Conservation (phyloP, 441 rosid species). For the Rhodomyrtus psidioides region DNA sequence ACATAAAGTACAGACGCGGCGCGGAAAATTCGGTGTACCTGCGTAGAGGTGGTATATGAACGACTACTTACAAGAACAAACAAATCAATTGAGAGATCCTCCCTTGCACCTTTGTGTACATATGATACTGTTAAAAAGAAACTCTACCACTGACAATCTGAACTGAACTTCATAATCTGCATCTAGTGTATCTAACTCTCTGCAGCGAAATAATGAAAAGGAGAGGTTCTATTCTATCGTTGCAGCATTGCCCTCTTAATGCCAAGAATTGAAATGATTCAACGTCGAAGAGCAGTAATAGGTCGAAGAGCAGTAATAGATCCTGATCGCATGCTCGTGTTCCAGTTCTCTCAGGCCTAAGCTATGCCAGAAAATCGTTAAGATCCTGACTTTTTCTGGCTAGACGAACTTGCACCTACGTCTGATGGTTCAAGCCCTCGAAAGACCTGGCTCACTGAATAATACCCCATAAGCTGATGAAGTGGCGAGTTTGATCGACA, state of each 20-base stretch:
- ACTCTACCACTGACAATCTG: background rate
- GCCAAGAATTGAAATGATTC: background rate
- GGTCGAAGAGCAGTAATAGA: background rate
- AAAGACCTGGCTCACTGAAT: constrained; percentile 12
- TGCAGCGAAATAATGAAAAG: background rate
- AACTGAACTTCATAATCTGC: background rate
- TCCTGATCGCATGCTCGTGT: background rate
- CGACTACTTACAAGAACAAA: background rate
- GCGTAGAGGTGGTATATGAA: background rate
- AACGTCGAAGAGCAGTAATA: background rate
- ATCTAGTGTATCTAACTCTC: background rate
- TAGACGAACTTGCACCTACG: background rate
- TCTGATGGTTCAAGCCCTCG: background rate
- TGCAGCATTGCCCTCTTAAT: background rate
- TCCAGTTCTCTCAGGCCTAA: background rate
- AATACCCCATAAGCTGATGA: constrained; percentile 86
- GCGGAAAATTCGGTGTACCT: background rate
- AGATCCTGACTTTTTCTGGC: background rate
- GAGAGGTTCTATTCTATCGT: background rate
- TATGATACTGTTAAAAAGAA: background rate
- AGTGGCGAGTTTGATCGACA: constrained; percentile 1
- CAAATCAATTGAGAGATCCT: background rate
- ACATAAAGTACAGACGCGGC: background rate
- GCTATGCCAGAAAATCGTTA: background rate
- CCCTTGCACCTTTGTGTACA: background rate